Evolutionary conservation across 768 basidiomycete genomes (phyloP).

Genomic region (Tephrocybe sp.): DNA sequence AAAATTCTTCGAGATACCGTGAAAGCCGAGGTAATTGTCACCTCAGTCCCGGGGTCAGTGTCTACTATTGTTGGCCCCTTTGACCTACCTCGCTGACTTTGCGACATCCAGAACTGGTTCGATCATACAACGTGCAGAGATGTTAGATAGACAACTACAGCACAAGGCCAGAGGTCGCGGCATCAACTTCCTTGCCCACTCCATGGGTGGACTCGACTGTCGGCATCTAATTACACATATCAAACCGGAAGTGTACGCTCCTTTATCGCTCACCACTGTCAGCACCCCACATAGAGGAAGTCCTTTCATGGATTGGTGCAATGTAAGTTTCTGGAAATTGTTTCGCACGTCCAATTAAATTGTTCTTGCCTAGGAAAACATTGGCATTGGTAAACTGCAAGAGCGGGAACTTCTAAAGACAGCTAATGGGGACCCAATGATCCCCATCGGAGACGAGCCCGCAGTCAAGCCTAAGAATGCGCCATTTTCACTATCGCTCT

Average conservation of each 20-base stretch:
- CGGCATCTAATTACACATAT: conserved; percentile 88
- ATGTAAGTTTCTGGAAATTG: conserved; percentile 43
- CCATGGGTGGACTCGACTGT: conserved; percentile 97
- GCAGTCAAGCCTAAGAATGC: conserved; percentile 26
- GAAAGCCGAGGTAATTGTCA: conserved; percentile 94
- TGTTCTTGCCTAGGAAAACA: conserved; percentile 59
- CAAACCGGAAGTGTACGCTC: conserved; percentile 77
- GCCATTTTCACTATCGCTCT: conserved; percentile 46
- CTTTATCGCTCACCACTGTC: conserved; percentile 84
- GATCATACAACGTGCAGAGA: conserved; percentile 74
- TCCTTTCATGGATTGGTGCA: conserved; percentile 99
- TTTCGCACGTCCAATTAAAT: conserved; percentile 2
- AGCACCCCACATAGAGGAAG: conserved; percentile 94
- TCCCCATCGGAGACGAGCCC: conserved; percentile 1
- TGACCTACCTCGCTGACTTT: not conserved
- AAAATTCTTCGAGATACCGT: conserved; percentile 75
- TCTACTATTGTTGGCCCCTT: not conserved
- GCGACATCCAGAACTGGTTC: conserved; percentile 72
- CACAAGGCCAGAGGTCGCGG: conserved; percentile 68
- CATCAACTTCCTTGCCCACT: conserved; percentile 93
- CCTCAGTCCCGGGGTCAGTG: conserved; percentile 85
- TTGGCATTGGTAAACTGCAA: conserved; percentile 79
- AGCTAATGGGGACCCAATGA: not conserved
- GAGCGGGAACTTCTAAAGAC: conserved; percentile 28
- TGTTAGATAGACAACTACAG: conserved; percentile 70